phyloP scores from a whole-genome alignment of 1,139 yeast species.

The Scheffersomyces insectosa region DNA sequence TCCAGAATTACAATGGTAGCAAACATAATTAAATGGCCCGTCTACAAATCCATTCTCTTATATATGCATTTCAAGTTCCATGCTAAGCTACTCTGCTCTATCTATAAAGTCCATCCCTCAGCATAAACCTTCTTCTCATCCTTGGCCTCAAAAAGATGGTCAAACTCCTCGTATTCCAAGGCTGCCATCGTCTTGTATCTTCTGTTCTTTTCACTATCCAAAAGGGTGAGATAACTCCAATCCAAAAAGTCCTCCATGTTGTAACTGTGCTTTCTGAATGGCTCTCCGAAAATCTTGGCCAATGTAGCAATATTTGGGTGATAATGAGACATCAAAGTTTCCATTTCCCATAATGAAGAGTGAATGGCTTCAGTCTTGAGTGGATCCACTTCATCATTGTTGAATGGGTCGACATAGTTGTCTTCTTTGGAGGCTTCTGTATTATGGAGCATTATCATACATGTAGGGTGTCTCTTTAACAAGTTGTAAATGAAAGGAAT shows the following conservation, averaged over 20 bases:
- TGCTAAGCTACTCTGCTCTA: too few species aligned
- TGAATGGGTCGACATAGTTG: constrained; percentile 65
- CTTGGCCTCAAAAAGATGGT: constrained; percentile 31
- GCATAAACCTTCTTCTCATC: constrained; percentile 12
- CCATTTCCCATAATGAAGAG: constrained; percentile 91
- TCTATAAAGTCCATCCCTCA: constrained; percentile 15
- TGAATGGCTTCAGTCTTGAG: constrained; percentile 74
- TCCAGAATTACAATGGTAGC: too few species aligned
- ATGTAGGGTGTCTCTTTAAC: constrained; percentile 86
- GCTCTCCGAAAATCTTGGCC: constrained; percentile 86
- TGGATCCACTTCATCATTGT: constrained; percentile 68
- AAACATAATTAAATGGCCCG: too few species aligned
- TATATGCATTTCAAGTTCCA: too few species aligned
- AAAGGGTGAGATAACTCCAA: constrained; percentile 77
- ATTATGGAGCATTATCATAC: constrained; percentile 85
- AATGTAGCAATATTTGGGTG: constrained; percentile 95
- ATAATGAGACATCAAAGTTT: constrained; percentile 79
- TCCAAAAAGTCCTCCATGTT: constrained; percentile 93
- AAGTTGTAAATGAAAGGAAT: constrained; percentile 92
- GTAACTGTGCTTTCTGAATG: constrained; percentile 83
- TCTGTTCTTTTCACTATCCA: constrained; percentile 74
- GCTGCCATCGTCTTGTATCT: constrained; percentile 72
- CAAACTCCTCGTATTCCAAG: constrained; percentile 71
- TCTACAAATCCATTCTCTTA: too few species aligned
- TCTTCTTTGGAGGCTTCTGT: constrained; percentile 24